Conservation (phyloP, 2,329 filamentous ascomycete species). For the Pestalotiopsis sp. region DNA sequence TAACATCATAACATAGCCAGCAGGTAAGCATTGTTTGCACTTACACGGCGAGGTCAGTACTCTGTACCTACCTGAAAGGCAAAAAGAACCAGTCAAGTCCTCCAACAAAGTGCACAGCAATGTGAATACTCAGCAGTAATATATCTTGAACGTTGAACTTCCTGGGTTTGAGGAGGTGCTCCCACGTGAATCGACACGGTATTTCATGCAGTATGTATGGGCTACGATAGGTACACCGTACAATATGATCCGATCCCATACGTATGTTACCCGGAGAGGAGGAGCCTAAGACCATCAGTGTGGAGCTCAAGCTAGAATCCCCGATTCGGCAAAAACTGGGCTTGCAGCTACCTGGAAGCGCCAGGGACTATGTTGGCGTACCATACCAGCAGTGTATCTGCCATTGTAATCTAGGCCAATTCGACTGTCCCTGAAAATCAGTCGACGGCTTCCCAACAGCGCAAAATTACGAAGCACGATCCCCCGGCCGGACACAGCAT, state of each 20-base stretch:
- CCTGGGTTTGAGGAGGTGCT: no score
- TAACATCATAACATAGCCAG: no score
- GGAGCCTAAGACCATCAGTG: background rate
- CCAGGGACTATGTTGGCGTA: background rate
- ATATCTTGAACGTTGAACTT: no score
- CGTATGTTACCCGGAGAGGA: background rate
- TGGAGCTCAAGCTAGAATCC: background rate
- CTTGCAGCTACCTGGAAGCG: background rate
- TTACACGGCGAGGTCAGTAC: no score
- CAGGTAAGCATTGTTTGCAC: no score
- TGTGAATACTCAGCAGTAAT: no score
- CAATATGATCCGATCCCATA: background rate
- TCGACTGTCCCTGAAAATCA: conserved; percentile 1
- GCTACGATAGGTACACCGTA: background rate
- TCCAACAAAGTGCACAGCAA: no score
- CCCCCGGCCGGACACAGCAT: background rate
- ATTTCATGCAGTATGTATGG: no score
- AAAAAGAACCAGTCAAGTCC: no score
- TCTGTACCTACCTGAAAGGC: no score
- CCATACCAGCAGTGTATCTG: background rate
- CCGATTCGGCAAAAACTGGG: conserved; percentile 6
- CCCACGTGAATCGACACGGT: no score
- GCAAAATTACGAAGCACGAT: background rate
- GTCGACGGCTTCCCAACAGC: no score
- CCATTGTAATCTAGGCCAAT: background rate